phyloP scores from a whole-genome alignment of 192 early-diverging fungal genomes.

The Gryganskiella cystojenkinii region DNA sequence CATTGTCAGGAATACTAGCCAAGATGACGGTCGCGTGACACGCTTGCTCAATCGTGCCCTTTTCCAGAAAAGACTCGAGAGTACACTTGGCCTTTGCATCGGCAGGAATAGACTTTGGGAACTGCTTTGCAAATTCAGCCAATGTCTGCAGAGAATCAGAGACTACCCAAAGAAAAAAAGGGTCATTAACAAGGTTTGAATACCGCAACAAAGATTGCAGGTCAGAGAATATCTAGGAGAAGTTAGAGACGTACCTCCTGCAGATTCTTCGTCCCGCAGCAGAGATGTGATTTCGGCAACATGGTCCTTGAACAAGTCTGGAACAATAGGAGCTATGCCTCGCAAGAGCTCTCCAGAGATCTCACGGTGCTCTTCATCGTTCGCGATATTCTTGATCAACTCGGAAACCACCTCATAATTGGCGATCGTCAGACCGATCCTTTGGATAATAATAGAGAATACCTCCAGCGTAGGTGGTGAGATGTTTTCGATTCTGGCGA shows the following conservation, averaged over 20 bases:
- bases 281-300: constrained; percentile 56
- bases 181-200: too few relatives aligned
- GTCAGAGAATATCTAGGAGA: too few relatives aligned
- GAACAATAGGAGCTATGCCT: constrained; percentile 57
- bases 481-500: constrained; percentile 73
- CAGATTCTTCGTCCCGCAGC: constrained; percentile 55
- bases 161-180: constrained; percentile 24
- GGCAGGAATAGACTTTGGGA: constrained; percentile 62
- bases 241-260: too few relatives aligned
- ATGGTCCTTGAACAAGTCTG: constrained; percentile 67
- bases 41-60: constrained; percentile 71
- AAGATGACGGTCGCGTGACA: constrained; percentile 79
- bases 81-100: constrained; percentile 35
- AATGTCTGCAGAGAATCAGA: constrained; percentile 71
- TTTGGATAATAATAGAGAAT: constrained; percentile 78
- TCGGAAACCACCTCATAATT: constrained; percentile 73
- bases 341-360: constrained; percentile 34
- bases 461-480: constrained; percentile 71
- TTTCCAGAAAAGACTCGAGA: constrained; percentile 19
- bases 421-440: constrained; percentile 78
- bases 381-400: constrained; percentile 63
- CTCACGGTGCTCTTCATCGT: constrained; percentile 17
- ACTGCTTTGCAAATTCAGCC: constrained; percentile 76
- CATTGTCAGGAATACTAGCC: constrained; percentile 63
- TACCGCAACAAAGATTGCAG: too few relatives aligned